A percentile compares a stretch with the other conserved stretches of the same genome.
Conservation (phyloP, 2,329 filamentous ascomycete genomes). For the Coniochaeta sp. region DNA sequence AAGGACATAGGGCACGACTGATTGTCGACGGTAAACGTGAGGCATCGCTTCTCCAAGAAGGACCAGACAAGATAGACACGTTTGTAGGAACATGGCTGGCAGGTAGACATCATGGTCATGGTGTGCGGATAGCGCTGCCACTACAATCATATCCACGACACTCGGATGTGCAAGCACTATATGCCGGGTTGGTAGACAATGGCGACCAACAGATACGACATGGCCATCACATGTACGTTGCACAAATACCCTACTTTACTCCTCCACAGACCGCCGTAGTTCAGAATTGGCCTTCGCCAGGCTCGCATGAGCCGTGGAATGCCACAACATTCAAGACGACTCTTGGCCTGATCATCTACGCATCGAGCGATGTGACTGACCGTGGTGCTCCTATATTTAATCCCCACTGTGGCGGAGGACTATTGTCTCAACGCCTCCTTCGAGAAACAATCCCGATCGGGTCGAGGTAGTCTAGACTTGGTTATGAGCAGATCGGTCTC, state of each 20-base stretch:
- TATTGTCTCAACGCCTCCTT: background rate
- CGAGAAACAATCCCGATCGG: background rate
- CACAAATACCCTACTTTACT: background rate
- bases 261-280: background rate
- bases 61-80: background rate
- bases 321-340: background rate
- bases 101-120: background rate
- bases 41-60: background rate
- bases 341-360: no score
- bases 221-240: background rate
- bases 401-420: background rate
- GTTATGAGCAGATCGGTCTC: background rate
- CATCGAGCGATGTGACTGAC: no score
- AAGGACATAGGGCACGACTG: background rate
- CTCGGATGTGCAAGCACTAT: background rate
- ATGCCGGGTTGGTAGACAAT: background rate
- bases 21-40: background rate
- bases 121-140: background rate
- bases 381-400: no score
- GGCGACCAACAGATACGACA: background rate
- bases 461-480: background rate
- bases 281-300: background rate
- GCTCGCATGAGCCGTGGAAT: background rate
- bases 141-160: background rate
- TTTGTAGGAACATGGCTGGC: background rate